Base-by-base conservation (phyloP, 441 rosid genomes). In the Erodium trifolium region DNA sequence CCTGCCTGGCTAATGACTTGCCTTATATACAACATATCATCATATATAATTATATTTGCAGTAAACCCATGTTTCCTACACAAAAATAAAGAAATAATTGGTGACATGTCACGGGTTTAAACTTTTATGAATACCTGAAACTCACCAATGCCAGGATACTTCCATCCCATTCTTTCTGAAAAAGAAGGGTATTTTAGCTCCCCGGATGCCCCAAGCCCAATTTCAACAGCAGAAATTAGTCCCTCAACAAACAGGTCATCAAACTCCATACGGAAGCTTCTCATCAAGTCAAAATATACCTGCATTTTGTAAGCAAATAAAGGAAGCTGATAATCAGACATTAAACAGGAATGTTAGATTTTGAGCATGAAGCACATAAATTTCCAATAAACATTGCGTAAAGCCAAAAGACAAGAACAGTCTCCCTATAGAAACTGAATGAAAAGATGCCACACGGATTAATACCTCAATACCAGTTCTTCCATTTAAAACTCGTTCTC, bases 261-360 rank as follows among this genome's bases (percentile, higher is more conserved):
- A 57, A 88, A 88, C 74, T 86, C 93, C 68, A 86, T 80, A 63
- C 93, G 80, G 71, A 88, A 88, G 80, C 91, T 88, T 88, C 93
- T 88, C 93, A 88, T 83, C 66, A 88, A 82, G 78, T 88, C 93
- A 80, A 86, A 86, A 78, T 86, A 88, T 10, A 85, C 93, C 91
- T 86, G 76, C 67, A 69, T 6, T 68, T 18, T 43, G 16, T 64
- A 14, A 73, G 72, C 18, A 19, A 70, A 66, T 65, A 67, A 78
- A 17, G 68, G 11, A 64, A 66, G 67, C 39, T 68, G 18, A 57
- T 59, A 18, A 4, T 18, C 4, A 9, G 31, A 59, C 9, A 57
- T 18, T 7, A 5, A 59, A 19, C 12, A 17, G 19, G 0, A 59
- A 18, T n/a, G 4, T 1, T 59, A 18, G 31, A 13, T 55, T 16